These are phyloP conservation scores for Penicillium macrosclerotiorum DNA, from an alignment of 495 filamentous ascomycete species.

Conservation along the genomic window DNA sequence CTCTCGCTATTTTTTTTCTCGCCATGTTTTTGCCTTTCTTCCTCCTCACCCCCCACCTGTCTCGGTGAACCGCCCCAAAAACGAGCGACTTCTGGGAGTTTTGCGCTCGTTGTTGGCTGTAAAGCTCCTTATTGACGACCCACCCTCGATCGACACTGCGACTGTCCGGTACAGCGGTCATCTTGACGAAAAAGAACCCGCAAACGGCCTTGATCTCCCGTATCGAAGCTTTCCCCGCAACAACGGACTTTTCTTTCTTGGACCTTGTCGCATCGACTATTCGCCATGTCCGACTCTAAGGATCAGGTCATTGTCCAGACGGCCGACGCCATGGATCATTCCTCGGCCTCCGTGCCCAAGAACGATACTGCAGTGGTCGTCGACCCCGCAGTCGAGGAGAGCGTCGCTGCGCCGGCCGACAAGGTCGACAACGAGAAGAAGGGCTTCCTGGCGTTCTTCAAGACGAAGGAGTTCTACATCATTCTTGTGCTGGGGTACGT, in stretches of 20 bases:
- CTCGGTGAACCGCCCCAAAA: slow-evolving; percentile 9
- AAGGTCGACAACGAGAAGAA: slow-evolving; percentile 43
- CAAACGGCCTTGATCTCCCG: no score
- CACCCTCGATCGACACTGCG: not conserved
- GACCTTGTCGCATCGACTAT: slow-evolving; percentile 1
- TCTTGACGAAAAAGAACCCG: no score
- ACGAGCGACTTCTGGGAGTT: slow-evolving; percentile 59
- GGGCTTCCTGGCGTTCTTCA: slow-evolving; percentile 75
- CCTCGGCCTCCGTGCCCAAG: slow-evolving; percentile 20
- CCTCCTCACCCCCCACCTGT: not conserved
- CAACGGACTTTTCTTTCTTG: no score
- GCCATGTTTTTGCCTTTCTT: not conserved
- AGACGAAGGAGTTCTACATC: slow-evolving; percentile 83
- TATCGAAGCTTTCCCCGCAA: no score
- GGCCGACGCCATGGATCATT: slow-evolving; percentile 10
- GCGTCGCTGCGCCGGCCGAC: slow-evolving; percentile 30
- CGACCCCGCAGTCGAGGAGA: slow-evolving; percentile 14
- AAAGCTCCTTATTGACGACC: slow-evolving; percentile 40
- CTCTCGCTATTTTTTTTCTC: slow-evolving; percentile 6
- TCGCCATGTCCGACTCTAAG: slow-evolving; percentile 30
- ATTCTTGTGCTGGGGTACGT: slow-evolving; percentile 77
- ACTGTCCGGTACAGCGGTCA: no score
- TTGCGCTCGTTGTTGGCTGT: slow-evolving; percentile 50
- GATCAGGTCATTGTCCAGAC: slow-evolving; percentile 27
- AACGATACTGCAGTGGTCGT: slow-evolving; percentile 23